Percentiles rank a stretch among this genome's conserved stretches.
phyloP scores from a whole-genome alignment of 2,329 filamentous ascomycete species.

The Ambrosiella cleistominuta region DNA sequence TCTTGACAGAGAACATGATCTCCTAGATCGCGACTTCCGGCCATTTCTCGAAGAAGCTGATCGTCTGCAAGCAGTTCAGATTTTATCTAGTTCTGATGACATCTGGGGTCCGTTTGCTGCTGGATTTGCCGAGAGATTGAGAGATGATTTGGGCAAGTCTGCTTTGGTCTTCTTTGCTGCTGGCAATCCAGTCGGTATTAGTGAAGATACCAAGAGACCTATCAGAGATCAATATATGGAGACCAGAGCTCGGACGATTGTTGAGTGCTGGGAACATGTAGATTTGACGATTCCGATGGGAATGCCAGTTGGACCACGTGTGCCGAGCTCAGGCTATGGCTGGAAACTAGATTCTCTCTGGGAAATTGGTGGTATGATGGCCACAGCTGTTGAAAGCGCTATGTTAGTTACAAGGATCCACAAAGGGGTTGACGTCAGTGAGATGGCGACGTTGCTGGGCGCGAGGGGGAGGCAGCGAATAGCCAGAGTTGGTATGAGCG shows the following conservation, averaged over 20 bases:
- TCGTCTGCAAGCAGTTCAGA: constrained; percentile 72
- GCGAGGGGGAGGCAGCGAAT: constrained; percentile 64
- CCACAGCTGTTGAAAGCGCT: constrained; percentile 59
- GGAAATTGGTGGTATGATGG: constrained; percentile 63
- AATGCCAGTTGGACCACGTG: constrained; percentile 32
- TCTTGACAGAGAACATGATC: constrained; percentile 63
- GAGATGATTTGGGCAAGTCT: constrained; percentile 82
- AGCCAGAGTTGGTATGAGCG: constrained; percentile 52
- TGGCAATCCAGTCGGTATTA: constrained; percentile 32
- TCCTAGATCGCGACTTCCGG: constrained; percentile 78
- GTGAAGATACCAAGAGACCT: not conserved
- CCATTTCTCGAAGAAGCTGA: constrained; percentile 88
- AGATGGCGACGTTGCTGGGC: constrained; percentile 50
- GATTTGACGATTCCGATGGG: constrained; percentile 64
- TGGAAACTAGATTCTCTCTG: constrained; percentile 52
- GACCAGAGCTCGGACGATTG: constrained; percentile 58
- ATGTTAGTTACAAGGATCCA: constrained; percentile 31
- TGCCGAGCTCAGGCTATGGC: constrained; percentile 14
- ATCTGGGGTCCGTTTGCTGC: constrained; percentile 66
- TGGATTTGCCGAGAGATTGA: constrained; percentile 55
- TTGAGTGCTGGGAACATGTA: constrained; percentile 49
- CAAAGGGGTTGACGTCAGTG: constrained; percentile 33
- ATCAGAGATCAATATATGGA: constrained; percentile 38
- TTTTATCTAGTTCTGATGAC: constrained; percentile 55
- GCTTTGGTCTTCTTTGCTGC: constrained; percentile 76